Conservation (phyloP, 2,329 filamentous ascomycete species). For the Calonectria pseudoturangicola region DNA sequence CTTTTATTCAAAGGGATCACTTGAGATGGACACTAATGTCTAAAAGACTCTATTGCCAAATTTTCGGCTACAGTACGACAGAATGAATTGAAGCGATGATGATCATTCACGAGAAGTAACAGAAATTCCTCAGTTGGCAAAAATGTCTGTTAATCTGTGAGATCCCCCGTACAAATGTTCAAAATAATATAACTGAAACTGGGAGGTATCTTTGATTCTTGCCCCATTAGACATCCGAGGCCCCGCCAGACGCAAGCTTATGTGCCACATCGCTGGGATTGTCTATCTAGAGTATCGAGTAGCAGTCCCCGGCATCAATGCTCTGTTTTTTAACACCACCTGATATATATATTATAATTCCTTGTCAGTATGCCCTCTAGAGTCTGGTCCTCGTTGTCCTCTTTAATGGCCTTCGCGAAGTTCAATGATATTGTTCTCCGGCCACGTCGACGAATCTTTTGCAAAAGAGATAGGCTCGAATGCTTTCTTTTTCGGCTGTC, state of each 20-base stretch:
- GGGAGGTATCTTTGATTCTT: not conserved
- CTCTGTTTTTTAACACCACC: slow-evolving; percentile 4
- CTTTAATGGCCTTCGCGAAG: not conserved
- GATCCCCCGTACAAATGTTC: not conserved
- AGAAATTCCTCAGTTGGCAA: too few relatives aligned
- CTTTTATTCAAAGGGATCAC: not conserved
- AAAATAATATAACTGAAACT: not conserved
- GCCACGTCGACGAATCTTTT: slow-evolving; percentile 41
- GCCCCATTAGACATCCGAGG: slow-evolving; percentile 8
- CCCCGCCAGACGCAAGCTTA: slow-evolving; percentile 24
- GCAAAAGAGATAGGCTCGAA: slow-evolving; percentile 35
- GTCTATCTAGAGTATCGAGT: slow-evolving; percentile 25
- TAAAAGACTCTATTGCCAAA: too few relatives aligned
- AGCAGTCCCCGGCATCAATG: slow-evolving; percentile 15
- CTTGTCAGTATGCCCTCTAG: accelerated
- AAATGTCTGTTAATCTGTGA: too few relatives aligned
- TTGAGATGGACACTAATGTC: not conserved
- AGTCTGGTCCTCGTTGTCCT: not conserved
- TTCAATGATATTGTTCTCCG: slow-evolving; percentile 28
- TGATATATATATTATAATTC: not conserved
- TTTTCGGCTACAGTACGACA: not conserved
- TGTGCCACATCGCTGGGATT: not conserved
- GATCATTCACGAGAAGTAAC: not conserved
- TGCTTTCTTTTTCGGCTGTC: not conserved
- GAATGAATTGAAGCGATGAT: not conserved